Evolutionary conservation across 139 green algal genomes (phyloP).

Genomic region (Chlorella sp.): DNA sequence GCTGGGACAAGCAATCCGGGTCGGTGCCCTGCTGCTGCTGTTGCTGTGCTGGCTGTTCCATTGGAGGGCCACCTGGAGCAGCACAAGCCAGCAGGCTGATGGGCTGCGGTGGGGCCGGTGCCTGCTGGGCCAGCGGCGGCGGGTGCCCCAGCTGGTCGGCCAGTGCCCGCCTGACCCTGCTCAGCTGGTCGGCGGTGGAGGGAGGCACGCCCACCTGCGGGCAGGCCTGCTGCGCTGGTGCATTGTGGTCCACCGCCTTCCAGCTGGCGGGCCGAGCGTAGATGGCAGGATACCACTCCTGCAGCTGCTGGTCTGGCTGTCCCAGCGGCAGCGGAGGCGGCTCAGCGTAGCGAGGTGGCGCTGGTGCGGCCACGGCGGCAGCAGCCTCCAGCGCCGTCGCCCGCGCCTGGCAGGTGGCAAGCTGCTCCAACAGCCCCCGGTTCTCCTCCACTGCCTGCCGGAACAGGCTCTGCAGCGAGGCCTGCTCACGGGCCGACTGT

Average conservation of each 20-base stretch:
- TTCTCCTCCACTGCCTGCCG: slow-evolving; percentile 9
- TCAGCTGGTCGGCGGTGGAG: too few species aligned
- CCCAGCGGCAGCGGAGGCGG: neutral
- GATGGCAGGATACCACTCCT: neutral
- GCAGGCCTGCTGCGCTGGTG: too few species aligned
- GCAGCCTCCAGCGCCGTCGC: neutral
- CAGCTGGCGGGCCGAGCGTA: neutral
- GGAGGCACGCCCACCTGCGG: too few species aligned
- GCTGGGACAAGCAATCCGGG: neutral
- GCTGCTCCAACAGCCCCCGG: neutral
- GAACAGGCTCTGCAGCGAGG: slow-evolving; percentile 17
- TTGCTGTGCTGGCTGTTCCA: neutral
- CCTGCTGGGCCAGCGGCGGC: too few species aligned
- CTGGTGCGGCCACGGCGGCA: neutral
- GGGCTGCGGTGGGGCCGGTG: neutral
- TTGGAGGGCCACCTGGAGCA: too few species aligned
- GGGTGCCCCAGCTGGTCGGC: too few species aligned
- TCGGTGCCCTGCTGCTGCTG: neutral
- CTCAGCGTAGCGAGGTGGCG: neutral
- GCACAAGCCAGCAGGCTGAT: neutral
- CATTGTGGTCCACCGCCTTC: neutral
- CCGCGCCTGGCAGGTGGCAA: neutral
- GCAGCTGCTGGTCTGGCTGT: neutral
- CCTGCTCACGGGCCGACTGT: neutral
- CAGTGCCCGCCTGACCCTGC: too few species aligned